Evolutionary conservation across 306 rosid species (phyloP).

Genomic region (Clitoria ternatea): DNA sequence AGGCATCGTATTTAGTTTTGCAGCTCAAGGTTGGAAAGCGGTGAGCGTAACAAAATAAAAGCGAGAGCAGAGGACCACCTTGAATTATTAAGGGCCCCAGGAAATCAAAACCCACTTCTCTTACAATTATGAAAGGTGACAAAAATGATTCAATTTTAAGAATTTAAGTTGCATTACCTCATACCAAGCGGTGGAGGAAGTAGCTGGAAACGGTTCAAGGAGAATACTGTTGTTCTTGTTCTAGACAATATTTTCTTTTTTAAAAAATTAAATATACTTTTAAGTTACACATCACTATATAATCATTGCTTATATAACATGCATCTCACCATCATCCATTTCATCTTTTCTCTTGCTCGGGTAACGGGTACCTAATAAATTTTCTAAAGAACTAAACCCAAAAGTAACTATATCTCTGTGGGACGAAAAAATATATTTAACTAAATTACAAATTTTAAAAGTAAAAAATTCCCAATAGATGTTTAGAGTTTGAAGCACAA

Average conservation of each 20-base stretch:
- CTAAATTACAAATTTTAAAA: no score
- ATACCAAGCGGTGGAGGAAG: constrained; percentile 7
- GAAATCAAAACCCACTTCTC: constrained; percentile 18
- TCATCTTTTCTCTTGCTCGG: no score
- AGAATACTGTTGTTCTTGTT: constrained; percentile 24
- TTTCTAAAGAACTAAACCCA: no score
- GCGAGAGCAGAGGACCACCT: constrained; percentile 29
- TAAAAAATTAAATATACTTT: no score
- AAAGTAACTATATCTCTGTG: no score
- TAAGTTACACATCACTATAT: no score
- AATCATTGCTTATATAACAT: no score
- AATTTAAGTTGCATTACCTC: constrained; percentile 3
- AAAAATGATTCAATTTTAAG: not conserved
- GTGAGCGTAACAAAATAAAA: constrained; percentile 17
- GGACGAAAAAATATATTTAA: no score
- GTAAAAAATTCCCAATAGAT: constrained; percentile 10
- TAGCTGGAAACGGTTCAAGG: not conserved
- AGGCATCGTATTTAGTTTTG: not conserved
- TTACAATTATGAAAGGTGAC: constrained; percentile 1
- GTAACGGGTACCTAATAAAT: no score
- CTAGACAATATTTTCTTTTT: no score
- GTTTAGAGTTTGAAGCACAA: constrained; percentile 30
- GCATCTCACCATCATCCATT: no score
- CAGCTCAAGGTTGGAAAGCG: constrained; percentile 10
- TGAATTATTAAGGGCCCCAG: constrained; percentile 1